Evolutionary conservation across 2,329 filamentous ascomycete genomes (phyloP), one percentile per base, ranked within the genome.

Genomic region (Pseudofabraea citricarpa): DNA sequence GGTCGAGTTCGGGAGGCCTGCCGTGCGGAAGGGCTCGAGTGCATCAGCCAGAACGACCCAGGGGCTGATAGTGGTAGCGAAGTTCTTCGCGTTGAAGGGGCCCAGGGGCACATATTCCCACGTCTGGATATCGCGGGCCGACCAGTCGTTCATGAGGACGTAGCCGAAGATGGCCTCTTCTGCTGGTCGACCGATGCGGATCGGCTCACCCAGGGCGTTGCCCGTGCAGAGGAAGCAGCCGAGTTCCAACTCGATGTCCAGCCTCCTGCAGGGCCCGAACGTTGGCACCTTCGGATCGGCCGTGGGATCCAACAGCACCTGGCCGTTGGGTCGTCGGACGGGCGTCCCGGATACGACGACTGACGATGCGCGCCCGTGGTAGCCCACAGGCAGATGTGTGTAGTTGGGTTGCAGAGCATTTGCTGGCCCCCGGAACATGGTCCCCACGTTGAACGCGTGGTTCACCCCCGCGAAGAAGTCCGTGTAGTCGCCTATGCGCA

Each of bases 71-170:
- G 77, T 85, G 0, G 85, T 87, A 3, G 75, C 84, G 57, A 93
- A 91, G 62, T 90, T 91, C 74, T 94, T 93, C 19, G 80, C 74
- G 49, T 87, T 90, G 67, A 93, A 91, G 0, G 87, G 87, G 0
- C 88, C 88, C 6, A 91, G 67, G 0, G 88, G 88, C 7, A 90
- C 75, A 53, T 90, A 90, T 64, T 94, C 88, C 86, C 86, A 93
- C 0, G 77, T 76, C 60, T 94, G 88, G 39, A 93, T 83, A 55
- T 93, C 87, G 50, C 87, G 72, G 4, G 87, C 87, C 43, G 83
- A 88, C 88, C 88, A 94, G 64, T 94, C 88, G 55, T 94, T 94
- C 72, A 94, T 77, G 45, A 94, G 65, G 0, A 93, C 87, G 20
- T 88, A 73, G 12, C 88, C 88, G 57, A 93, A 93, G 21, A 94